Percentiles rank a stretch among this genome's conserved stretches.
phyloP scores from a whole-genome alignment of 2,329 filamentous ascomycete species.

The Apiospora pterosperma region DNA sequence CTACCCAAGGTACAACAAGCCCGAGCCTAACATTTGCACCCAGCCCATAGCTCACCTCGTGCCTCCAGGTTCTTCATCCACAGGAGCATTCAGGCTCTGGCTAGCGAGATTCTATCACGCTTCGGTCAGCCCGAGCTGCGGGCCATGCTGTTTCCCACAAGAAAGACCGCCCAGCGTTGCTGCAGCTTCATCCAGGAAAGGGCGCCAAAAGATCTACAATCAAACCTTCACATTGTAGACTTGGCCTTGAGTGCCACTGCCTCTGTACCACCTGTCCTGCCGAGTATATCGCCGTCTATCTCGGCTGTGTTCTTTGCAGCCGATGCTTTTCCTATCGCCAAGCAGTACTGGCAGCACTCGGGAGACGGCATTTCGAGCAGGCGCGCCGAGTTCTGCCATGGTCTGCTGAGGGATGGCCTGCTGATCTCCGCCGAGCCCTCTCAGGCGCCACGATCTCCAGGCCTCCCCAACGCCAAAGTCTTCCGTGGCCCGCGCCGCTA shows the following conservation, averaged over 20 bases:
- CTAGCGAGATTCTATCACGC: conserved; percentile 60
- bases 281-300: conserved; percentile 55
- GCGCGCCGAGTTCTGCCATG: conserved; percentile 83
- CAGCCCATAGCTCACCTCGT: neutral
- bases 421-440: conserved; percentile 32
- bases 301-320: conserved; percentile 70
- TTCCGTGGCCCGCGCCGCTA: conserved; percentile 78
- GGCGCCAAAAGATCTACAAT: conserved; percentile 46
- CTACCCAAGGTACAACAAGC: conserved; percentile 68
- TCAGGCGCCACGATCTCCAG: conserved; percentile 10
- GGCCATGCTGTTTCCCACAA: conserved; percentile 81
- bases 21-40: neutral
- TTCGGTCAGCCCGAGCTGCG: conserved; percentile 61
- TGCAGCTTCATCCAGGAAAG: conserved; percentile 66
- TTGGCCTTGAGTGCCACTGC: conserved; percentile 59
- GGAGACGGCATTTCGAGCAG: conserved; percentile 91
- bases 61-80: conserved; percentile 86
- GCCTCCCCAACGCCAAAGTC: conserved; percentile 26
- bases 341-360: conserved; percentile 95
- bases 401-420: conserved; percentile 67
- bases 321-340: conserved; percentile 69
- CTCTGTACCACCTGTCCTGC: conserved; percentile 47
- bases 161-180: conserved; percentile 67
- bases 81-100: conserved; percentile 73
- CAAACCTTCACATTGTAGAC: conserved; percentile 54